These are phyloP conservation scores for Cyclotella sp. DNA, from an alignment of 108 stramenopile species.

Conservation along the genomic window DNA sequence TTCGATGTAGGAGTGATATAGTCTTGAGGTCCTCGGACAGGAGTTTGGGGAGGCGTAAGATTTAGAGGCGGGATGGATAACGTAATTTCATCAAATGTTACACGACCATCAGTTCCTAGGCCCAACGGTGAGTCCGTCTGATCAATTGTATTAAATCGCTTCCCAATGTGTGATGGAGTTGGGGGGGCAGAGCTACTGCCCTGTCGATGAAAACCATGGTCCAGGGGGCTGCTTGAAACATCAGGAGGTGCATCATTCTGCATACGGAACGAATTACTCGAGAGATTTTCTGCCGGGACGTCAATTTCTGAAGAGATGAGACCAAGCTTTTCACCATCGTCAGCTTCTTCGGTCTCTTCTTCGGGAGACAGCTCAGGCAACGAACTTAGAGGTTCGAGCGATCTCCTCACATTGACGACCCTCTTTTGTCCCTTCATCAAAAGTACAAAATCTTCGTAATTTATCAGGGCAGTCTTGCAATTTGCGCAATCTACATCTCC, in stretches of 20 bases:
- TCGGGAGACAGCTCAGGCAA: constrained; percentile 36
- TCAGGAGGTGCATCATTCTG: background rate
- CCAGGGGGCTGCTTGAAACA: constrained; percentile 5
- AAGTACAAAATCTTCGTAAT: constrained; percentile 82
- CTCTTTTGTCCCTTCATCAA: constrained; percentile 90
- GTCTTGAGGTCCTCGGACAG: constrained; percentile 51
- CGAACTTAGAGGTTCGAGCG: constrained; percentile 24
- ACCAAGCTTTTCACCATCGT: constrained; percentile 8
- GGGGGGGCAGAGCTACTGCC: constrained; percentile 43
- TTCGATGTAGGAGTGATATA: constrained; percentile 45
- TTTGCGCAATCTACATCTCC: constrained; percentile 65
- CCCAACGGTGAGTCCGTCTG: constrained; percentile 50
- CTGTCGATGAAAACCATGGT: constrained; percentile 22
- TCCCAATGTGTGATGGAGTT: constrained; percentile 35
- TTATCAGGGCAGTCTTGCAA: constrained; percentile 63
- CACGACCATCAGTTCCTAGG: constrained; percentile 53
- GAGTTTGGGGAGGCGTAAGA: constrained; percentile 68
- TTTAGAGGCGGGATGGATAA: constrained; percentile 28
- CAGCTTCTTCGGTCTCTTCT: constrained; percentile 22
- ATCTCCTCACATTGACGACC: constrained; percentile 14
- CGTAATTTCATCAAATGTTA: constrained; percentile 19
- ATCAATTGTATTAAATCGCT: constrained; percentile 34
- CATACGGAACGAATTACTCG: background rate
- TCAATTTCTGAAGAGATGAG: background rate
- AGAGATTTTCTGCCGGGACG: background rate